Base-by-base conservation (phyloP, 129 eudicot genomes). In the Lonicera japonica region DNA sequence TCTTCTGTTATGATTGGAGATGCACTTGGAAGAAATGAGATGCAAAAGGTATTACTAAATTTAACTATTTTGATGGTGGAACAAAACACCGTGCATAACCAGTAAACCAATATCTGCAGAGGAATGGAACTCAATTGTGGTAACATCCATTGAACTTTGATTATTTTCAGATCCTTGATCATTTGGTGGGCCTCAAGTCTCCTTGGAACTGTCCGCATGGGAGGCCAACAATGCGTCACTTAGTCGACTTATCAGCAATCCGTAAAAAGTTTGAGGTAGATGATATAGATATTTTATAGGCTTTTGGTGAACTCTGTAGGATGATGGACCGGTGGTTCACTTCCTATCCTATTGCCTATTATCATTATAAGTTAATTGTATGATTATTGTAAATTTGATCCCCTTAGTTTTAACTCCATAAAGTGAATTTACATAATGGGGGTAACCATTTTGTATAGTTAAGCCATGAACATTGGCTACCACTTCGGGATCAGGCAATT, bases 151-250 rank as follows among this genome's bases (percentile, higher is more conserved):
- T 53, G 47, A 22, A 7, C 17, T 46, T 66, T 10, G 50, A 47
- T 67, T 61, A 15, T 64, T 72, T 43, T 63, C 89, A 94, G 99
- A 88, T 94, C 61, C 54, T 94, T 62, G 80, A 81, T 68, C 92
- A 74, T 78, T 75, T 88, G 82, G 79, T 82, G 29, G 79, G 25
- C 60, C 79, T 94, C 67, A 88, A 81, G 74, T 94, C 99, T 48
- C 99, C 99, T 19, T 94, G 99, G 99, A 94, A 94, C 78, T 94
- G 99, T 67, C 99, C 99, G 1, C 99, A 94, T 69, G 99, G 99
- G 25, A 70, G 99, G 72, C 99, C 99, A 19, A 94, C 99, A 54
- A 94, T 94, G 99, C 95, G 99, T 3, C 99, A 94, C 82, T 73
- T 94, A 83, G 81, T 88, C 71, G 95, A 94, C 76, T 61, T 94